A percentile compares a stretch with the other conserved stretches of the same genome.
phyloP scores from a whole-genome alignment of 495 filamentous ascomycete genomes.

The Neurospora sp. region DNA sequence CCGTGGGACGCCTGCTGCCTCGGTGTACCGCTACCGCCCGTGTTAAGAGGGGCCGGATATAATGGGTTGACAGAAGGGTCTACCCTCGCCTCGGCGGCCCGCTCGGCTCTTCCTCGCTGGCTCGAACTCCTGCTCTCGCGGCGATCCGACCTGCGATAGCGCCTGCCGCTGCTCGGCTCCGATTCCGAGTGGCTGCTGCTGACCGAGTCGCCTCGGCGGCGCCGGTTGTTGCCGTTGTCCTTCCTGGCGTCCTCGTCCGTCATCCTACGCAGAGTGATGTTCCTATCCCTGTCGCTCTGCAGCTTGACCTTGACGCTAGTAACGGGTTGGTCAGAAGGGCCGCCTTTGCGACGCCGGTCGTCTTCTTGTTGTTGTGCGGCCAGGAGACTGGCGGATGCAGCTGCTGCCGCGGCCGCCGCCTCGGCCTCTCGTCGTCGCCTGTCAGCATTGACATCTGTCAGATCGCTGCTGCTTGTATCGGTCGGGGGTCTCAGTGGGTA shows the following conservation, averaged over 20 bases:
- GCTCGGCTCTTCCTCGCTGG: conserved; percentile 26
- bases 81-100: conserved; percentile 29
- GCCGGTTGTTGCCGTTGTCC: conserved; percentile 13
- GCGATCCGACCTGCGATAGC: conserved; percentile 28
- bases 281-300: conserved; percentile 61
- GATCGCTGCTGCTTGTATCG: conserved; percentile 35
- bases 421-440: conserved; percentile 35
- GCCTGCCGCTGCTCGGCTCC: conserved; percentile 30
- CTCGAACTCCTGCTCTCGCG: conserved; percentile 23
- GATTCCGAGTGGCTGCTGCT: conserved; percentile 36
- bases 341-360: conserved; percentile 25
- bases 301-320: conserved; percentile 66
- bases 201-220: conserved; percentile 33
- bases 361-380: conserved; percentile 25
- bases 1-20: not conserved
- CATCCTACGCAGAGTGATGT: conserved; percentile 70
- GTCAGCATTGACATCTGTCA: conserved; percentile 22
- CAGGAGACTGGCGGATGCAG: conserved; percentile 32
- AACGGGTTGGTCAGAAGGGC: conserved; percentile 43
- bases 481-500: conserved; percentile 46
- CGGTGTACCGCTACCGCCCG: not conserved
- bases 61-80: conserved; percentile 8
- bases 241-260: conserved; percentile 66
- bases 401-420: conserved; percentile 40
- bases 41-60: conserved; percentile 1